Percentiles rank a stretch among this genome's conserved stretches.
Conservation (phyloP, 441 rosid genomes). For the Adansonia rubrostipa region DNA sequence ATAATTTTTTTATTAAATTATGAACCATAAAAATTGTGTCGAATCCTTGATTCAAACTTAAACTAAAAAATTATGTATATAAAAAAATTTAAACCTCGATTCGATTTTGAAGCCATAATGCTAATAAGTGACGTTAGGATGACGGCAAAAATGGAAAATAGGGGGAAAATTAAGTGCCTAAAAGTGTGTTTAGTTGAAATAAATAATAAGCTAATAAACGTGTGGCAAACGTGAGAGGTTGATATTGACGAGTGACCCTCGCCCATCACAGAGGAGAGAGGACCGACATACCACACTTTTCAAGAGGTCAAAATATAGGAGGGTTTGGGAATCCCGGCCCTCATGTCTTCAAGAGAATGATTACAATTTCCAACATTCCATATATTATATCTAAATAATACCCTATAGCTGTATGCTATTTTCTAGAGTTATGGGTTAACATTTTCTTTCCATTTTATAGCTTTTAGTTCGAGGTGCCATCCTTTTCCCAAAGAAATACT, state of each 20-base stretch:
- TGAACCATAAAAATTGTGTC: too few relatives aligned
- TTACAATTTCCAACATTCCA: conserved; percentile 42
- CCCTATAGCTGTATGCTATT: too few relatives aligned
- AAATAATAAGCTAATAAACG: neutral
- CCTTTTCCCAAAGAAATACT: neutral
- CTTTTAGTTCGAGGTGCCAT: too few relatives aligned
- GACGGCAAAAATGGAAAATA: conserved; percentile 6
- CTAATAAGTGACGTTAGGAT: conserved; percentile 14
- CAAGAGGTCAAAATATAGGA: conserved; percentile 61
- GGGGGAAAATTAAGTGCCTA: too few relatives aligned
- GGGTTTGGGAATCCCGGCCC: conserved; percentile 21
- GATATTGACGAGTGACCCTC: neutral
- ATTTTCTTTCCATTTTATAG: neutral
- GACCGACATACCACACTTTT: conserved; percentile 35
- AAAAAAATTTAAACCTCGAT: too few relatives aligned
- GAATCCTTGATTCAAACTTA: too few relatives aligned
- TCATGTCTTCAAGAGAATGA: conserved; percentile 42
- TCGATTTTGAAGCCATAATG: neutral
- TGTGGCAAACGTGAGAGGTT: neutral
- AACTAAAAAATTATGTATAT: too few relatives aligned
- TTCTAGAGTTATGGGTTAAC: neutral
- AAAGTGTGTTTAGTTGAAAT: too few relatives aligned
- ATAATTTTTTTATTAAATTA: too few relatives aligned
- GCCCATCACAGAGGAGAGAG: conserved; percentile 22
- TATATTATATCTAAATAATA: neutral